Conservation (phyloP, 2,329 filamentous ascomycete genomes). For the Monilinia vaccinii-corymbosi region DNA sequence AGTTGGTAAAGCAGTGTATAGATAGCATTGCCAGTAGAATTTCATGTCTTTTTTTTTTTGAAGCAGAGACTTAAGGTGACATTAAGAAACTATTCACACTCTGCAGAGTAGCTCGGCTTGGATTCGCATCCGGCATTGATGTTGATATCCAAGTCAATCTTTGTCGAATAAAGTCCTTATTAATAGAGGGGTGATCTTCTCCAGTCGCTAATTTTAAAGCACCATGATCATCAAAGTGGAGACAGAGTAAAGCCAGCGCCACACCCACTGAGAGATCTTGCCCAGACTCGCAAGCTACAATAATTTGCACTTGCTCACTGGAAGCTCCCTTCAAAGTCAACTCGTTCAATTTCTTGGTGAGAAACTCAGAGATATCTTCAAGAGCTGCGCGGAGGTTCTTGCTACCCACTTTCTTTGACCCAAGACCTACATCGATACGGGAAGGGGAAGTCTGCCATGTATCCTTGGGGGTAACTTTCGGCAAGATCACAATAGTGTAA, state of each 20-base stretch:
- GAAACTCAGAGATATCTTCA: constrained; percentile 30
- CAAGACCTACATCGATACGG: constrained; percentile 51
- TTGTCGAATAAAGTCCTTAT: constrained; percentile 69
- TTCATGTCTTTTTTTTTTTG: neutral
- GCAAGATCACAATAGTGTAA: constrained; percentile 34
- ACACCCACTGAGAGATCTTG: constrained; percentile 74
- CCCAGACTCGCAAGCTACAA: constrained; percentile 67
- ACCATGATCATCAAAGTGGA: constrained; percentile 60
- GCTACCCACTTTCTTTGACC: constrained; percentile 67
- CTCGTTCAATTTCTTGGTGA: constrained; percentile 16
- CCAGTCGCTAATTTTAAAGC: constrained; percentile 19
- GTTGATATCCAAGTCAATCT: constrained; percentile 77
- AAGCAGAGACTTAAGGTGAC: constrained; percentile 29
- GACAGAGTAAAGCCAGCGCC: constrained; percentile 67
- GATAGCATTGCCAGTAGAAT: neutral
- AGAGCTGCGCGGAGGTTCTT: constrained; percentile 71
- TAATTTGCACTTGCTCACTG: constrained; percentile 24
- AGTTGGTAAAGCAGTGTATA: neutral
- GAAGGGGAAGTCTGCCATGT: constrained; percentile 32
- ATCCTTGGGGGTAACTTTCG: constrained; percentile 37
- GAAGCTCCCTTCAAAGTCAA: neutral
- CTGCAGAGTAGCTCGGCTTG: constrained; percentile 75
- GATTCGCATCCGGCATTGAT: constrained; percentile 69
- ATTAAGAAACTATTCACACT: constrained; percentile 89
- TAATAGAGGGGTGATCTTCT: constrained; percentile 34